These are phyloP conservation scores for Cryptococcus sp. DNA, from an alignment of 1,284 basidiomycete genomes.

Conservation along the genomic window DNA sequence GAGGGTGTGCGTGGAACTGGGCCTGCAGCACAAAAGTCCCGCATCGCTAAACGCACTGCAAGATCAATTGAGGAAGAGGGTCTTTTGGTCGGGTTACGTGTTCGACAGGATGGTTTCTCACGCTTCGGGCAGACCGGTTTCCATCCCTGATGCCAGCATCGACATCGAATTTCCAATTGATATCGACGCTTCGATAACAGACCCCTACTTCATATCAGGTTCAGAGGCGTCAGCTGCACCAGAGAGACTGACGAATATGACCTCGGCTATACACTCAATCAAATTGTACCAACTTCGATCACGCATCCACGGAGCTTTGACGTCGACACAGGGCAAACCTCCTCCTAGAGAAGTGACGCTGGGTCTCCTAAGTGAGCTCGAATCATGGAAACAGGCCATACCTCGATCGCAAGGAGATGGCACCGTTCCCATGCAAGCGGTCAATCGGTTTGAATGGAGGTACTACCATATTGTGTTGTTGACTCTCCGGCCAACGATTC, in stretches of 20 bases:
- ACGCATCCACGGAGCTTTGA: conserved; percentile 14
- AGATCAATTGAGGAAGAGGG: conserved; percentile 10
- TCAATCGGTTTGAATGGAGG: conserved; percentile 14
- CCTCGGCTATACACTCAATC: conserved; percentile 20
- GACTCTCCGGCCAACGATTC: conserved; percentile 15
- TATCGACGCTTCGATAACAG: conserved; percentile 2
- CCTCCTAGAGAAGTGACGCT: conserved; percentile 11
- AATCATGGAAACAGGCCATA: conserved; percentile 19
- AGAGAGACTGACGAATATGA: conserved; percentile 10
- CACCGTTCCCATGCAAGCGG: conserved; percentile 14
- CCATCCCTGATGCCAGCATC: conserved; percentile 13
- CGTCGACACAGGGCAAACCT: conserved; percentile 3
- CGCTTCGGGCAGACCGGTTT: conserved; percentile 15
- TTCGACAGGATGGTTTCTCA: conserved; percentile 21
- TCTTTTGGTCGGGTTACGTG: conserved; percentile 22
- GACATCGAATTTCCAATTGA: conserved; percentile 15
- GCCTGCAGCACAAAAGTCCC: conserved; percentile 5
- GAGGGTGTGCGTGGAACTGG: conserved; percentile 17
- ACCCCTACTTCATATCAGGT: conserved; percentile 3
- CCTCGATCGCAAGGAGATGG: conserved; percentile 1
- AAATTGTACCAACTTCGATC: conserved; percentile 18
- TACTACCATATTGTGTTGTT: conserved; percentile 24
- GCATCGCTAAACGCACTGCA: neutral
- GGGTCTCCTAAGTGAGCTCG: conserved; percentile 19
- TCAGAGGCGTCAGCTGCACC: neutral